Evolutionary conservation across 2,329 filamentous ascomycete genomes (phyloP).

Genomic region (Pezizomycotina sp.): DNA sequence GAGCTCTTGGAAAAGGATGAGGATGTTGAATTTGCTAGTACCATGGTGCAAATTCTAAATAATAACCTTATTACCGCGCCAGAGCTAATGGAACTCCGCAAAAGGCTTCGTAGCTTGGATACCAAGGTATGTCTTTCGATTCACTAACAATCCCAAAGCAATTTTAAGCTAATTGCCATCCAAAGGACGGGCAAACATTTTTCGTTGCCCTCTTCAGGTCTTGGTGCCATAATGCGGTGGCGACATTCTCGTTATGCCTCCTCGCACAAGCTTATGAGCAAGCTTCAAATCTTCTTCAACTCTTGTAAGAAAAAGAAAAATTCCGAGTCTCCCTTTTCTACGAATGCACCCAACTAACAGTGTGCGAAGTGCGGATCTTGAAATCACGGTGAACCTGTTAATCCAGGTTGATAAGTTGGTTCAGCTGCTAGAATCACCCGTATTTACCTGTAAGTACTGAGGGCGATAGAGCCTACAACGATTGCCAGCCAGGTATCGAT

Average conservation of each 20-base stretch:
- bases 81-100: conserved; percentile 77
- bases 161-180: conserved; percentile 19
- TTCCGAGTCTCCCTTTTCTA: conserved; percentile 28
- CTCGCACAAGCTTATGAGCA: conserved; percentile 96
- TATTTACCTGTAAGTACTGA: conserved; percentile 75
- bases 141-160: background rate
- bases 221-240: conserved; percentile 97
- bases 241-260: conserved; percentile 87
- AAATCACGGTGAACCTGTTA: conserved; percentile 97
- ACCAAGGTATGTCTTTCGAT: conserved; percentile 43
- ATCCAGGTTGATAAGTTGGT: conserved; percentile 98
- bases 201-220: conserved; percentile 89
- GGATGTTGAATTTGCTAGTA: conserved; percentile 94
- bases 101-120: conserved; percentile 77
- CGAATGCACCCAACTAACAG: conserved; percentile 20
- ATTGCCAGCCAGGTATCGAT: background rate
- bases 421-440: conserved; percentile 86
- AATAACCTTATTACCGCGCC: conserved; percentile 98
- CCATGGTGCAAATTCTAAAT: conserved; percentile 98
- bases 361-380: conserved; percentile 68
- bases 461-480: background rate
- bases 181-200: conserved; percentile 76
- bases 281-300: conserved; percentile 85
- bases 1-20: conserved; percentile 97
- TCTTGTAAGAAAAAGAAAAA: no score